Evolutionary conservation across 2,329 filamentous ascomycete species (phyloP).

Genomic region (Salinomyces thailandicus): DNA sequence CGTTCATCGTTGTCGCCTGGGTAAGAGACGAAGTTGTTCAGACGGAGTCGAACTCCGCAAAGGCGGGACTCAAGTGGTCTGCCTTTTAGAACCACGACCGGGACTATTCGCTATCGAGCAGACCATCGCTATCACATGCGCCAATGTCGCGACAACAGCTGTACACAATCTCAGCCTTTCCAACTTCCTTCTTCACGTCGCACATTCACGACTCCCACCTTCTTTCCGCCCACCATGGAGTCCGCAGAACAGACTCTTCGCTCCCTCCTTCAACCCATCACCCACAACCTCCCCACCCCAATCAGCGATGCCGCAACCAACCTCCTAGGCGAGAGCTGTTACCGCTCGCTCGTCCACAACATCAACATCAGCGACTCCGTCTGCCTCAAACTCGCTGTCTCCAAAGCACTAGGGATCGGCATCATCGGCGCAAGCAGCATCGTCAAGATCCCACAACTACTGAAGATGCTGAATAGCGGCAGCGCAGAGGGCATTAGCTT

Average conservation of each 20-base stretch:
- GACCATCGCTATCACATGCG: not conserved
- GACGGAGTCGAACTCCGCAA: too few relatives aligned
- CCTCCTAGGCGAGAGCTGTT: slow-evolving; percentile 75
- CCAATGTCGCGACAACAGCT: slow-evolving; percentile 1
- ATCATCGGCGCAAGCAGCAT: slow-evolving; percentile 85
- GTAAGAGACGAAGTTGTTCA: too few relatives aligned
- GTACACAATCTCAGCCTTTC: not conserved
- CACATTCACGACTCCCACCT: not conserved
- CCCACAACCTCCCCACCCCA: slow-evolving; percentile 50
- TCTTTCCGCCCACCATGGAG: slow-evolving; percentile 32
- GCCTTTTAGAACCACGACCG: not conserved
- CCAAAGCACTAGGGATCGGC: slow-evolving; percentile 83
- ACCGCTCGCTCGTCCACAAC: slow-evolving; percentile 74
- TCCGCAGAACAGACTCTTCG: slow-evolving; percentile 35
- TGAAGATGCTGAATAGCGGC: slow-evolving; percentile 75
- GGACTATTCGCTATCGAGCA: not conserved
- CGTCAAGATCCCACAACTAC: slow-evolving; percentile 93
- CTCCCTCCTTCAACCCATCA: slow-evolving; percentile 34
- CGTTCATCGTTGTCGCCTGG: too few relatives aligned
- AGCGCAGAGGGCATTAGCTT: slow-evolving; percentile 80
- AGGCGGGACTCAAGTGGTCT: not conserved
- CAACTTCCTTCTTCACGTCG: too few relatives aligned
- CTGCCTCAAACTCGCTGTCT: slow-evolving; percentile 82
- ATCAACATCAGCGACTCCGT: slow-evolving; percentile 65
- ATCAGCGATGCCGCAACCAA: slow-evolving; percentile 65